A percentile compares a stretch with the other conserved stretches of the same genome.
Evolutionary conservation across 495 filamentous ascomycete genomes (phyloP).

Genomic region (Penicillium daleae): DNA sequence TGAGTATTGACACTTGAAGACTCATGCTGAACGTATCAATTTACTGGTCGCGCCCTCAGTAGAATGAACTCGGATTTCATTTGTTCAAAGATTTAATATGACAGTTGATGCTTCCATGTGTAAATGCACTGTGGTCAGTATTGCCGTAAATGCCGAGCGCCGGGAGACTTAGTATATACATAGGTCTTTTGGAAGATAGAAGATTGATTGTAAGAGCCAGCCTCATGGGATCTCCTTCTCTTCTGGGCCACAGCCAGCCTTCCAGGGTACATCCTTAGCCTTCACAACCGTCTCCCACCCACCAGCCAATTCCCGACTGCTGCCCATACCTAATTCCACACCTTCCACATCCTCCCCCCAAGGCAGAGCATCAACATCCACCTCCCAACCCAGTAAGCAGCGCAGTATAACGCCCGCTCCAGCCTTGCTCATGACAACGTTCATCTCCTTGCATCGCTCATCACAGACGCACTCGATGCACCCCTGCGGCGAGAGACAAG

Average conservation of each 20-base stretch:
- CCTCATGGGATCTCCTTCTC: slow-evolving; percentile 10
- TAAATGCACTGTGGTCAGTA: too few relatives aligned
- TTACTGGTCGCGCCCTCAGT: too few relatives aligned
- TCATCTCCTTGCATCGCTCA: slow-evolving; percentile 84
- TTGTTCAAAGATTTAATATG: too few relatives aligned
- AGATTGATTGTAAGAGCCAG: neutral
- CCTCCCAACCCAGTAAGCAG: slow-evolving; percentile 69
- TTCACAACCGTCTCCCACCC: slow-evolving; percentile 85
- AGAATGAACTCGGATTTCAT: too few relatives aligned
- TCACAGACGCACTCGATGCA: slow-evolving; percentile 89
- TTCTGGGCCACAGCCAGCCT: slow-evolving; percentile 35
- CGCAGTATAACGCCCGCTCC: slow-evolving; percentile 81
- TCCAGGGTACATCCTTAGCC: slow-evolving; percentile 65
- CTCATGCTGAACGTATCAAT: too few relatives aligned
- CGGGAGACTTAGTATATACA: too few relatives aligned
- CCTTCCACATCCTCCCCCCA: slow-evolving; percentile 68
- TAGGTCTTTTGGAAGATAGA: too few relatives aligned
- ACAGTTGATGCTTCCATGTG: neutral
- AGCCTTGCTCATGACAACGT: slow-evolving; percentile 91
- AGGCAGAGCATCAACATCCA: slow-evolving; percentile 76
- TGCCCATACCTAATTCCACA: slow-evolving; percentile 26
- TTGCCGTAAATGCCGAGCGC: too few relatives aligned
- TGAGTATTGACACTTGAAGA: too few relatives aligned
- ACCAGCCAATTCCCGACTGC: slow-evolving; percentile 60
- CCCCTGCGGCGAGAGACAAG: slow-evolving; percentile 63